Evolutionary conservation across 2,329 filamentous ascomycete genomes (phyloP).

Genomic region (Diaporthe velutina): DNA sequence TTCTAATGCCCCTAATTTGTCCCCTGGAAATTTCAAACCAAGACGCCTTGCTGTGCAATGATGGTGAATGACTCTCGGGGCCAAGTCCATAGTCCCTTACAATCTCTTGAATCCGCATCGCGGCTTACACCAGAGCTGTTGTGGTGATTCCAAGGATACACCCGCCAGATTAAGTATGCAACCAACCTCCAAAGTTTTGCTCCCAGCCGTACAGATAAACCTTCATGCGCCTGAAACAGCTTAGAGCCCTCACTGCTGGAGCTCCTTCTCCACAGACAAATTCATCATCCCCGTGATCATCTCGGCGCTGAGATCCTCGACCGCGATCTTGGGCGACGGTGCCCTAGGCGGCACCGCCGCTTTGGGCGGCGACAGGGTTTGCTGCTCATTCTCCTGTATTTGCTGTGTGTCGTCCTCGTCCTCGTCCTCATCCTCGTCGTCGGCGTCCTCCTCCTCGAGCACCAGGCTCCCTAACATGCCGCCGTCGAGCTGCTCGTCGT

Average conservation of each 20-base stretch:
- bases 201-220: conserved; percentile 2
- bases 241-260: conserved; percentile 42
- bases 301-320: conserved; percentile 66
- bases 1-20: conserved; percentile 32
- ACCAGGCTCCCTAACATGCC: conserved; percentile 55
- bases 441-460: conserved; percentile 60
- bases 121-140: not conserved
- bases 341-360: conserved; percentile 18
- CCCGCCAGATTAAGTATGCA: conserved; percentile 15
- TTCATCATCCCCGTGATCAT: conserved; percentile 71
- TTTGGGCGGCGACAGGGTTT: conserved; percentile 36
- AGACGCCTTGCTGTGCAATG: conserved; percentile 35
- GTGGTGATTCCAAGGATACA: not conserved
- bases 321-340: conserved; percentile 42
- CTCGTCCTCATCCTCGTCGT: conserved; percentile 46
- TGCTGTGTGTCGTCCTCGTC: conserved; percentile 32
- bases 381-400: conserved; percentile 24
- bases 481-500: conserved; percentile 54
- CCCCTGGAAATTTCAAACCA: conserved; percentile 42
- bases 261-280: conserved; percentile 60
- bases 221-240: not conserved
- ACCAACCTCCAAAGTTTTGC: conserved; percentile 26
- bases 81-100: not conserved
- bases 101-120: conserved; percentile 15
- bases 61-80: conserved; percentile 5